Base-by-base conservation (phyloP, 306 rosid genomes). In the Dalbergia oliveri region DNA sequence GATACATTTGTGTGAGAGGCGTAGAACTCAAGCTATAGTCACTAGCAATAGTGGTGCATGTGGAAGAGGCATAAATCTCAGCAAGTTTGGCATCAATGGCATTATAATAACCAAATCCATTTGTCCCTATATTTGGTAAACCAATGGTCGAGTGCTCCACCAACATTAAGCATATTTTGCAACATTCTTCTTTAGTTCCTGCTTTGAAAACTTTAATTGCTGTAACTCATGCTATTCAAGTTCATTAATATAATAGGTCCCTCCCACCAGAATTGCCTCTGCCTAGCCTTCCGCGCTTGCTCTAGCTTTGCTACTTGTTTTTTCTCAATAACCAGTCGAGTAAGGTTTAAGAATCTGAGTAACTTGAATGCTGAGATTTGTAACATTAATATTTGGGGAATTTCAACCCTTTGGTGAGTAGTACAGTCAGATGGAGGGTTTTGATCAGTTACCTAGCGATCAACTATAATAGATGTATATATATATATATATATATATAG, bases 181-280 rank as follows among this genome's bases (percentile, higher is more conserved):
- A 5, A 88, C 50, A 34, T 85, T 87, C 39, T 78, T 82, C 74
- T 90, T 90, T 16, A 88, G 73, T 9, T 90, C 90, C 76, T 90
- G 93, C 78, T 86, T 15, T 3, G 91, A 77, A 37, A 39, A 72
- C 74, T 63, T 74, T 23, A 90, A 19, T 54, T 73, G 83, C 8
- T 75, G 76, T 8, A 90, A 70, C 66, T 86, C 88, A 21, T 76
- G 50, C 51, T 84, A 26, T 3, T 85, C 86, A 59, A 87, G 83
- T 3, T 90, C 88, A 39, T 84, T 26, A 26, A 26, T 26, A 26
- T 86, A 56, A 88, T 35, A 6, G 88, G 86, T 3, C 35, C 63
- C 69, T 92, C 91, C 94, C 92, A 88, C 94, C 94, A 91, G 49
- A 79, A 72, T 14, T 85, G 86, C 4, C 65, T 82, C 43, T 80